Conservation (phyloP, 306 rosid species). For the Trifolium repens region DNA sequence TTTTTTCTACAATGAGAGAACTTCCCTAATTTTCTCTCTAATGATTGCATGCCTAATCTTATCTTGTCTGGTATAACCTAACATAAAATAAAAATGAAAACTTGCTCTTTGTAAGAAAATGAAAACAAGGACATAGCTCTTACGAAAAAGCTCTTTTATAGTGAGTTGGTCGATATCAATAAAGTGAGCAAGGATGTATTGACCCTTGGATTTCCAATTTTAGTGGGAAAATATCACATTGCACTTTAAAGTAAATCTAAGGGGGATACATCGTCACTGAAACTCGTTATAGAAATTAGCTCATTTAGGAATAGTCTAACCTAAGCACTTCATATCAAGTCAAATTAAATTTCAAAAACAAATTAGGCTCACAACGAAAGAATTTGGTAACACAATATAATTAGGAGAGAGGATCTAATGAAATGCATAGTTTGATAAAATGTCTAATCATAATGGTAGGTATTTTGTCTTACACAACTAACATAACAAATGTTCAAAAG, state of each 20-base stretch:
- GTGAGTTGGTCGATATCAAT: too few species aligned
- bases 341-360: slow-evolving; percentile 20
- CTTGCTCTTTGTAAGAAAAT: too few species aligned
- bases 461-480: neutral
- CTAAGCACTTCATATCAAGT: slow-evolving; percentile 12
- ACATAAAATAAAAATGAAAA: too few species aligned
- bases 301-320: slow-evolving; percentile 1
- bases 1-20: neutral
- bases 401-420: neutral
- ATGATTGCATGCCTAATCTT: slow-evolving; percentile 11
- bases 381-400: neutral
- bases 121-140: too few species aligned
- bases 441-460: neutral
- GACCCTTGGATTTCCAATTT: too few species aligned
- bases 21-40: slow-evolving; percentile 11
- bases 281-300: neutral
- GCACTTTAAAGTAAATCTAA: neutral
- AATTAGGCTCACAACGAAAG: slow-evolving; percentile 13
- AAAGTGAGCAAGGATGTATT: too few species aligned
- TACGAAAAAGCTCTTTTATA: too few species aligned
- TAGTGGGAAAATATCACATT: too few species aligned
- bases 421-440: neutral
- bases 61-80: neutral
- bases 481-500: neutral
- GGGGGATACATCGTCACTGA: neutral